Percentiles rank a stretch among this genome's conserved stretches.
Conservation (phyloP, 345 rosid species). For the Sisymbrium altissimum region DNA sequence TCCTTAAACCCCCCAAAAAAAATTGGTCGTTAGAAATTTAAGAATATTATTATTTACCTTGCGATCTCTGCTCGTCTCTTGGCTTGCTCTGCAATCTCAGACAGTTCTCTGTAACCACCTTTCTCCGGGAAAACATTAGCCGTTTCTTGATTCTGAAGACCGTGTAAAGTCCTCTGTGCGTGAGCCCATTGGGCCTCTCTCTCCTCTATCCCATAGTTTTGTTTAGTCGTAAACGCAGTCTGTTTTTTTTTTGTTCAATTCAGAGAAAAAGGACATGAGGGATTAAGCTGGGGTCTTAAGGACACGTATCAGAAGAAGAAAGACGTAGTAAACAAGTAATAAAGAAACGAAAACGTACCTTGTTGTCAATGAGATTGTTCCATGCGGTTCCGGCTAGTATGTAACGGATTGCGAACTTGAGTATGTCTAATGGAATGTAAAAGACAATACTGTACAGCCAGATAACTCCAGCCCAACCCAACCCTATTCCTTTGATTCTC, state of each 20-base stretch:
- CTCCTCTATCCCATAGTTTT: constrained; percentile 80
- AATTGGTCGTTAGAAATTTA: neutral
- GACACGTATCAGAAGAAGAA: neutral
- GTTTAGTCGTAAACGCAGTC: constrained; percentile 91
- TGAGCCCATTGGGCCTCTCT: constrained; percentile 95
- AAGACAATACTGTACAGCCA: constrained; percentile 79
- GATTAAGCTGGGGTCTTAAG: neutral
- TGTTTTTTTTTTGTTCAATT: constrained; percentile 1
- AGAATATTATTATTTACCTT: constrained; percentile 42
- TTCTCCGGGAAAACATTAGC: constrained; percentile 44
- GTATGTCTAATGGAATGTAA: constrained; percentile 71
- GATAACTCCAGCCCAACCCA: constrained; percentile 94
- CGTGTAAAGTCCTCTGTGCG: constrained; percentile 79
- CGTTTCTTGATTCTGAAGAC: constrained; percentile 66
- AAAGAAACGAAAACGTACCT: constrained; percentile 39
- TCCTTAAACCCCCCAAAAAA: too few relatives aligned
- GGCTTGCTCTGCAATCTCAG: constrained; percentile 89
- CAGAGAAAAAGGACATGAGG: neutral
- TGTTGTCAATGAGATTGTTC: constrained; percentile 69
- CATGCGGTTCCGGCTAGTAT: constrained; percentile 81
- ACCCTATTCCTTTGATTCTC: constrained; percentile 67
- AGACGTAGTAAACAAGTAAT: neutral
- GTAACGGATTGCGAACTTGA: constrained; percentile 79
- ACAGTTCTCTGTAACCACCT: constrained; percentile 62
- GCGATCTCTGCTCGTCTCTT: constrained; percentile 87